Conservation (phyloP, 345 rosid genomes). For the Corchorus capsularis region DNA sequence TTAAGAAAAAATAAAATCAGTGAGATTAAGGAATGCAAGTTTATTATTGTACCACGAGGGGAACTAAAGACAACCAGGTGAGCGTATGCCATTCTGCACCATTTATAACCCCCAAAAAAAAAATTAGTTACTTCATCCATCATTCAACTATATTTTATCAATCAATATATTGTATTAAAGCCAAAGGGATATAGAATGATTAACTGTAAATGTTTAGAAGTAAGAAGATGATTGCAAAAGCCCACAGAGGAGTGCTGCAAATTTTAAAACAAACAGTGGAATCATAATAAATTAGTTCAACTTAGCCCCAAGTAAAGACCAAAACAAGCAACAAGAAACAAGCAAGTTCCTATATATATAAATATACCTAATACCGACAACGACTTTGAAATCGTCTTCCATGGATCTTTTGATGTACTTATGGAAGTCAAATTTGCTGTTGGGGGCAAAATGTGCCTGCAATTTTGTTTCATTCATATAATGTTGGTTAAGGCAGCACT, state of each 20-base stretch:
- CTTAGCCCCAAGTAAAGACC: too few relatives aligned
- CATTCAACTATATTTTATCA: too few relatives aligned
- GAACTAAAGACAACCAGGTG: constrained; percentile 44
- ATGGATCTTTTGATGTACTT: constrained; percentile 59
- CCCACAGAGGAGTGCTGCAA: constrained; percentile 57
- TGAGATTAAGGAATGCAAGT: too few relatives aligned
- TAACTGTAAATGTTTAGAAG: constrained; percentile 55
- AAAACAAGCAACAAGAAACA: too few relatives aligned
- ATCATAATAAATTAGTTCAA: too few relatives aligned
- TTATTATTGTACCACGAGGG: constrained; percentile 30
- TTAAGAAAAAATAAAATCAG: too few relatives aligned
- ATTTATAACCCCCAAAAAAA: background rate
- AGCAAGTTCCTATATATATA: background rate
- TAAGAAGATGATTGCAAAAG: constrained; percentile 44
- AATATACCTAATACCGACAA: constrained; percentile 56
- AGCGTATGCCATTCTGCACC: constrained; percentile 53
- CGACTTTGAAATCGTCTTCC: constrained; percentile 71
- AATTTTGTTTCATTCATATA: background rate
- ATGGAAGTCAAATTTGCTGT: constrained; percentile 56
- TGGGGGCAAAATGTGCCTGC: constrained; percentile 60
- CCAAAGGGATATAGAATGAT: background rate
- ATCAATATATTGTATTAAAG: background rate
- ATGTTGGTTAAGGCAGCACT: too few relatives aligned
- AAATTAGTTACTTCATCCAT: background rate
- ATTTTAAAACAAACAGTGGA: background rate